Base-by-base conservation (phyloP, 2,329 filamentous ascomycete genomes). In the Phialophora macrospora region DNA sequence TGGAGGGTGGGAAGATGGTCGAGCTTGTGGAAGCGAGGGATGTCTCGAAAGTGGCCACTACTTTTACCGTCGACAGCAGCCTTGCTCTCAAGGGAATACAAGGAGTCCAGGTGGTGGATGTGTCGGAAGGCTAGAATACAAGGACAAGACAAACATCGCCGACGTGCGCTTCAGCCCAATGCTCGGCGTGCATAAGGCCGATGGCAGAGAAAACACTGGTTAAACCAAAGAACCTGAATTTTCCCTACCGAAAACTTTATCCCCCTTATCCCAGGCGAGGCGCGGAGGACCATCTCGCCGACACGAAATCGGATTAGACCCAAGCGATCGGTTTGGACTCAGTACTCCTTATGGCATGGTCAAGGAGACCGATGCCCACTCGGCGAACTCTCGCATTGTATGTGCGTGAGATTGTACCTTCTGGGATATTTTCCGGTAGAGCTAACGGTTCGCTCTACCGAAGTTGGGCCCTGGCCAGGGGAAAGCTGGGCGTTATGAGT, bases 1-100 rank as follows among this genome's bases (percentile, higher is more conserved):
- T 86, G 89, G 46, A 88, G 90, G 2, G 91, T 12, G 55, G 34
- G 14, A 63, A 55, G 28, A 22, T 24, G 5, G 60, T 66, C 30
- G 60, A 63, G 48, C 55, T 66, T 32, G 60, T 62, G 49, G 60
- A 62, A 48, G 38, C 51, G 3, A 20, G 41, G 22, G 60, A 62
- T 28, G 55, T 58, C 34, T 32, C 46, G n/a, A 54, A 24, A 51
- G 51, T 62, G n/a, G 24, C 58, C 24, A 57, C 41, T 32, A 24
- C 52, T 5, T 52, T 58, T 30, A 46, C 24, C 20, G 32, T 65
- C 9, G 46, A 44, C 20, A 17, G 44, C 14, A n/a, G n/a, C 8
- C 32, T 65, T 41, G 46, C 17, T 3, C 28, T 65, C 20, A 41
- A 26, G 12, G 63, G 59, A 6, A 38, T 34, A 4, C 14, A 58